phyloP scores from a whole-genome alignment of 495 filamentous ascomycete species.

The Chaetomium cochliodes region DNA sequence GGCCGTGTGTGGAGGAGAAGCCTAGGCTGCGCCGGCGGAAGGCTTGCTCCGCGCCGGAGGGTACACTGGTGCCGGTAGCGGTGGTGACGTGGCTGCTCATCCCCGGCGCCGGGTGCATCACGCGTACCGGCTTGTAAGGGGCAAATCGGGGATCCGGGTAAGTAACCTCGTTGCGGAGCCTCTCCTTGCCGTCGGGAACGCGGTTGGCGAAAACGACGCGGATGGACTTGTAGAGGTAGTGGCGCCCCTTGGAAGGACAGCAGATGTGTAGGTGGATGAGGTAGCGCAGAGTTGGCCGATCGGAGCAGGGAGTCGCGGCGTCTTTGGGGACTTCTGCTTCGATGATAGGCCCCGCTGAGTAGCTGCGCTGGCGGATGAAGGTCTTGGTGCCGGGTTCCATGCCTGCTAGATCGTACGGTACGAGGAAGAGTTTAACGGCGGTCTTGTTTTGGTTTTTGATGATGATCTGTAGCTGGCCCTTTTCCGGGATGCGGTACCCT shows the following conservation, averaged over 20 bases:
- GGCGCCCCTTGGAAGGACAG: constrained; percentile 77
- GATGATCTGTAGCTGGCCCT: constrained; percentile 93
- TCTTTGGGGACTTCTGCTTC: constrained; percentile 42
- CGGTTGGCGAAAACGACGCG: constrained; percentile 97
- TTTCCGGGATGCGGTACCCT: constrained; percentile 90
- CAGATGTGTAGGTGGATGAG: constrained; percentile 94
- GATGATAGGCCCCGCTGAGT: constrained; percentile 83
- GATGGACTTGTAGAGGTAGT: constrained; percentile 86
- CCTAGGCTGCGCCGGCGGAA: constrained; percentile 58
- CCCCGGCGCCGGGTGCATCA: constrained; percentile 40
- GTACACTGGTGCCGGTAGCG: constrained; percentile 22
- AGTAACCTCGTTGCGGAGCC: constrained; percentile 85
- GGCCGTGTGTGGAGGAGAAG: constrained; percentile 42
- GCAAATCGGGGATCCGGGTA: constrained; percentile 84
- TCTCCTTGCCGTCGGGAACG: constrained; percentile 95
- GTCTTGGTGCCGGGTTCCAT: constrained; percentile 97
- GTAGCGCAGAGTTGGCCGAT: constrained; percentile 83
- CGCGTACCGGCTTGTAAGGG: constrained; percentile 70
- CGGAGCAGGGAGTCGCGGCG: constrained; percentile 39
- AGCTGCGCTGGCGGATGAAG: constrained; percentile 92
- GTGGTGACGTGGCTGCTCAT: constrained; percentile 12
- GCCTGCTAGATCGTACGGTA: constrained; percentile 92
- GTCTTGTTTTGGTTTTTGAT: constrained; percentile 98
- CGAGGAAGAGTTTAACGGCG: constrained; percentile 89
- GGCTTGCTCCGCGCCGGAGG: constrained; percentile 52